These are phyloP conservation scores for Fragosphaeria purpurea DNA, from an alignment of 2,329 filamentous ascomycete species.

Conservation along the genomic window DNA sequence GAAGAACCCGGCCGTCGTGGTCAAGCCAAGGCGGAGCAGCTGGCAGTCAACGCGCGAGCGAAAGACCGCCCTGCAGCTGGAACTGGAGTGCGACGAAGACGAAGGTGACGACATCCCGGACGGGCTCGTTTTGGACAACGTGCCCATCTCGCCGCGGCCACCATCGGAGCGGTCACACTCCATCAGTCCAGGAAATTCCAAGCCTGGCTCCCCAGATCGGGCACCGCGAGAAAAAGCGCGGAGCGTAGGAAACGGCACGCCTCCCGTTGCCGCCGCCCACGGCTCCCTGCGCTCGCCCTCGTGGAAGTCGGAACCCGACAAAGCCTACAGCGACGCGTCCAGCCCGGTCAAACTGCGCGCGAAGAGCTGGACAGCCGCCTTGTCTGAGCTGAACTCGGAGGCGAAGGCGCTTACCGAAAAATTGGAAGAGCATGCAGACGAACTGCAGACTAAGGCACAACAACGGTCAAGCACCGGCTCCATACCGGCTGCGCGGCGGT, in stretches of 20 bases:
- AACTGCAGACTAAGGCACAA: constrained; percentile 39
- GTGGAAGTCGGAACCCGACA: constrained; percentile 37
- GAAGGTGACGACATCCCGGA: constrained; percentile 72
- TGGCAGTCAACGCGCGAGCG: constrained; percentile 59
- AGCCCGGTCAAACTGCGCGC: constrained; percentile 45
- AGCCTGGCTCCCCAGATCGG: constrained; percentile 44
- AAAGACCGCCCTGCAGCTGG: constrained; percentile 60
- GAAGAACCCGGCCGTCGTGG: constrained; percentile 28
- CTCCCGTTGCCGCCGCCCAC: constrained; percentile 46
- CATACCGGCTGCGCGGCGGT: constrained; percentile 24
- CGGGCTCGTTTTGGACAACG: constrained; percentile 69
- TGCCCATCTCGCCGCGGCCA: constrained; percentile 68
- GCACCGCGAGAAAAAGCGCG: constrained; percentile 39
- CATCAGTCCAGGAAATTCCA: constrained; percentile 40
- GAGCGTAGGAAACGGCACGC: constrained; percentile 55
- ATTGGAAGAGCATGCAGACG: constrained; percentile 66
- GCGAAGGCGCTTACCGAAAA: constrained; percentile 67
- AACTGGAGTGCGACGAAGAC: constrained; percentile 67
- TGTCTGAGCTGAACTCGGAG: constrained; percentile 60
- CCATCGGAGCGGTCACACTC: constrained; percentile 39
- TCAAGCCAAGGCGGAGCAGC: constrained; percentile 48
- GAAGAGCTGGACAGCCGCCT: constrained; percentile 65
- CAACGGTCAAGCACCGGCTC: constrained; percentile 27
- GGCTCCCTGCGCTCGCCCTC: constrained; percentile 49
- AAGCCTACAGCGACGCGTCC: constrained; percentile 24